Evolutionary conservation across 345 rosid genomes (phyloP).

Genomic region (Physaria fendleri): DNA sequence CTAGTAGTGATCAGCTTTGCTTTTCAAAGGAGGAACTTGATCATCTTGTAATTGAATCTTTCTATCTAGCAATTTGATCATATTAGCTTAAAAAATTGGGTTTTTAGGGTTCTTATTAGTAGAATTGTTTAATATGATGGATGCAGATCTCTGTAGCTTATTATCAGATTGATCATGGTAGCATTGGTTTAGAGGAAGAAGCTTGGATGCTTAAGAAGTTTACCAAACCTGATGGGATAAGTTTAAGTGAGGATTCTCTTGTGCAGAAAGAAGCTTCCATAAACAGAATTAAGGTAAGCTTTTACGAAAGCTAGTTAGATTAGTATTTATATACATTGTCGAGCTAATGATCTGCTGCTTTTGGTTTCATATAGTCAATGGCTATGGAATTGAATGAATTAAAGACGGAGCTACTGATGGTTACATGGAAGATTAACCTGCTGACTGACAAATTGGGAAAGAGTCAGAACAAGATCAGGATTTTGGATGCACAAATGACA

Average conservation of each 20-base stretch:
- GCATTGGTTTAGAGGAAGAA: conserved; percentile 68
- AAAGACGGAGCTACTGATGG: conserved; percentile 67
- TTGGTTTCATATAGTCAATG: conserved; percentile 41
- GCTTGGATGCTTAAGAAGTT: conserved; percentile 65
- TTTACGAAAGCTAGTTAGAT: neutral
- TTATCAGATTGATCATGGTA: conserved; percentile 73
- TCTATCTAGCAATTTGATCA: neutral
- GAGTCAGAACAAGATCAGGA: conserved; percentile 38
- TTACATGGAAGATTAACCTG: conserved; percentile 40
- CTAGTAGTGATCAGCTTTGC: conserved; percentile 35
- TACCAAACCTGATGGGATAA: conserved; percentile 59
- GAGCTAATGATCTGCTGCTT: conserved; percentile 7
- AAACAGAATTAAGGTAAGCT: conserved; percentile 73
- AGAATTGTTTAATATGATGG: conserved; percentile 13
- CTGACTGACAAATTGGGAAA: conserved; percentile 42
- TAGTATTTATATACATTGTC: neutral
- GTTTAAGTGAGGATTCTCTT: conserved; percentile 61
- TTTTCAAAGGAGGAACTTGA: conserved; percentile 83
- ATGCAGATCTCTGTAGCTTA: conserved; percentile 62
- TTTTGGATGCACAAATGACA: conserved; percentile 42
- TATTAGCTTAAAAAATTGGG: neutral
- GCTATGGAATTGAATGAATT: conserved; percentile 73
- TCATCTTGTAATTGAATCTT: conserved; percentile 43
- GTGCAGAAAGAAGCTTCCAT: conserved; percentile 66
- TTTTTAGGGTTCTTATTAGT: conserved; percentile 1